A percentile compares a stretch with the other conserved stretches of the same genome.
These are phyloP conservation scores for Phytophthora pseudosyringae DNA, from an alignment of 352 stramenopile species.

Conservation along the genomic window DNA sequence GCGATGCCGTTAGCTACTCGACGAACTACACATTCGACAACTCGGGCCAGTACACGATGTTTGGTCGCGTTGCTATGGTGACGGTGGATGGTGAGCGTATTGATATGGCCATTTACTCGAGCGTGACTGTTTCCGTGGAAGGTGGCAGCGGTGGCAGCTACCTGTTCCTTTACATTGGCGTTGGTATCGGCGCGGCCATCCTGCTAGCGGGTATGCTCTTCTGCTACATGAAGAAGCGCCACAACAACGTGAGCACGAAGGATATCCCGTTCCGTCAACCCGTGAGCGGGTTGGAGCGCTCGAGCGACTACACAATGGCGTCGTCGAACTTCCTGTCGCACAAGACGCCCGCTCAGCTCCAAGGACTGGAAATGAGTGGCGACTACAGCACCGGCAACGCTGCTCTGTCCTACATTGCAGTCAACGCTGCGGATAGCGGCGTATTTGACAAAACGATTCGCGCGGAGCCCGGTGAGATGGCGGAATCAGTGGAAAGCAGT, in stretches of 20 bases:
- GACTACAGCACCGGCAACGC: conserved; percentile 51
- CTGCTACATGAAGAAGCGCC: conserved; percentile 75
- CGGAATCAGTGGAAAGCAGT: conserved; percentile 31
- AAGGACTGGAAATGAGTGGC: conserved; percentile 38
- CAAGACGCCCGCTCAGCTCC: conserved; percentile 53
- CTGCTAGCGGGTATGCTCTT: conserved; percentile 70
- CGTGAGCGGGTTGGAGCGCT: conserved; percentile 36
- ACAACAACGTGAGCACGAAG: conserved; percentile 64
- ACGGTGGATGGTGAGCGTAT: conserved; percentile 75
- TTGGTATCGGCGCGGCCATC: conserved; percentile 70
- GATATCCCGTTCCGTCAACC: conserved; percentile 80
- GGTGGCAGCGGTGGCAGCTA: conserved; percentile 51
- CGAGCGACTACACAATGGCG: conserved; percentile 64
- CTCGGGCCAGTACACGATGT: conserved; percentile 69
- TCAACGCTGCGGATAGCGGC: conserved; percentile 34
- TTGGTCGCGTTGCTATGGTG: conserved; percentile 74
- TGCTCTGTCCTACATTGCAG: conserved; percentile 42
- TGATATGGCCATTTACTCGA: conserved; percentile 86
- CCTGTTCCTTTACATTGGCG: conserved; percentile 74
- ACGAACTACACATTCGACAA: conserved; percentile 62
- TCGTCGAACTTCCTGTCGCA: conserved; percentile 76
- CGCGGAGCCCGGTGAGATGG: conserved; percentile 23
- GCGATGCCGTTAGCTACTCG: conserved; percentile 54
- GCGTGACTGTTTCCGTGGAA: conserved; percentile 60
- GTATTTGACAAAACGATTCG: conserved; percentile 41